A percentile compares a stretch with the other conserved stretches of the same genome.
phyloP scores from a whole-genome alignment of 129 eudicot genomes.

The Mikania micrantha region DNA sequence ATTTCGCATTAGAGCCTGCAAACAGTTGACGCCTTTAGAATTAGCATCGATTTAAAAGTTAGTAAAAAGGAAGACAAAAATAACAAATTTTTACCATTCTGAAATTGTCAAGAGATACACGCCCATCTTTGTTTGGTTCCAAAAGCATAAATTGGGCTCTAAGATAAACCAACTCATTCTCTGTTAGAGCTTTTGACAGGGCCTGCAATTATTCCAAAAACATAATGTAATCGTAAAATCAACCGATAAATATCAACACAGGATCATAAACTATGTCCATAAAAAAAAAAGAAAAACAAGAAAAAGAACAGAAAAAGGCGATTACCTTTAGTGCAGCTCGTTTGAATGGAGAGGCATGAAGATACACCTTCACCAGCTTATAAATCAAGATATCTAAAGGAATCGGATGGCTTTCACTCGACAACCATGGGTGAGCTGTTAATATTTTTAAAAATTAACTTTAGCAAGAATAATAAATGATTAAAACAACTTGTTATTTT shows the following conservation, averaged over 20 bases:
- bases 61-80: neutral
- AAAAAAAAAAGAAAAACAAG: neutral
- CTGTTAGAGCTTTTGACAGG: slow-evolving; percentile 77
- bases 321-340: slow-evolving; percentile 85
- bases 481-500: neutral
- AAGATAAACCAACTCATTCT: slow-evolving; percentile 78
- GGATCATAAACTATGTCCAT: neutral
- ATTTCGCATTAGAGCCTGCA: slow-evolving; percentile 58
- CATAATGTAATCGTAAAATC: neutral
- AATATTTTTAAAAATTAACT: too few species aligned
- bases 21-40: neutral
- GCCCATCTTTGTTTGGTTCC: slow-evolving; percentile 89
- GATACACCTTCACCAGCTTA: slow-evolving; percentile 74
- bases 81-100: slow-evolving; percentile 38
- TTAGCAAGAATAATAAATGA: neutral
- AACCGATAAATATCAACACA: neutral
- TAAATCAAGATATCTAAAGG: slow-evolving; percentile 75
- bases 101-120: slow-evolving; percentile 83
- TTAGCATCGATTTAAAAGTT: neutral
- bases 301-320: neutral
- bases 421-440: slow-evolving; percentile 90
- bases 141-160: slow-evolving; percentile 81
- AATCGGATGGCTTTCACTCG: slow-evolving; percentile 63
- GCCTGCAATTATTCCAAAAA: slow-evolving; percentile 42
- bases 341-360: slow-evolving; percentile 84